Evolutionary conservation across 257 asterid species (phyloP).

Genomic region (Solanum piurae): DNA sequence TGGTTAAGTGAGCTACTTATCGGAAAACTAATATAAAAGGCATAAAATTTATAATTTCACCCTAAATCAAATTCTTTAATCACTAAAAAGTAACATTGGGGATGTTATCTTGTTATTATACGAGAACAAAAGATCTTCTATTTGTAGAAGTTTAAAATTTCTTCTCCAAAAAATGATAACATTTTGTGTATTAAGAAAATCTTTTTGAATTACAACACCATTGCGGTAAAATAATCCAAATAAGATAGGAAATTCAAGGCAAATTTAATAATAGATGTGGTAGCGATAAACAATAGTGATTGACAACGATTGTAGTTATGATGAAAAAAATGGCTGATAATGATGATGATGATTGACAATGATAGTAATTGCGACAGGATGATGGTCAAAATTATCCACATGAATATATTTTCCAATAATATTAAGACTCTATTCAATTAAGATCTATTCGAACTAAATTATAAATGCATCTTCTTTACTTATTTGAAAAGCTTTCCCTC

Average conservation of each 20-base stretch:
- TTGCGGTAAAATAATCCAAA: not conserved
- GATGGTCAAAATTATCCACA: not conserved
- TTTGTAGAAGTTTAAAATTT: too few relatives aligned
- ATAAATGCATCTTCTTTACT: not conserved
- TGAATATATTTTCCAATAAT: too few relatives aligned
- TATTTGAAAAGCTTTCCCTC: not conserved
- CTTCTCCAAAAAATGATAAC: not conserved
- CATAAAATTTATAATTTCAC: too few relatives aligned
- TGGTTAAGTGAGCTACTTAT: not conserved
- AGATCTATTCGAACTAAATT: not conserved
- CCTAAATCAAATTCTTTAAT: too few relatives aligned
- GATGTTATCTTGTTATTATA: too few relatives aligned
- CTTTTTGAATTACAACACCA: not conserved
- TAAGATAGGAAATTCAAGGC: not conserved
- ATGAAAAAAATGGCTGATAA: too few relatives aligned
- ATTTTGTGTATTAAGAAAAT: not conserved
- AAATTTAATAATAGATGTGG: too few relatives aligned
- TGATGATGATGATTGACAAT: too few relatives aligned
- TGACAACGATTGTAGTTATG: too few relatives aligned
- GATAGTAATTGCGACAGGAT: not conserved
- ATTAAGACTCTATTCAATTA: not conserved
- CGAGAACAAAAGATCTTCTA: not conserved
- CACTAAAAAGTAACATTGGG: not conserved
- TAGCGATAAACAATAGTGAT: too few relatives aligned
- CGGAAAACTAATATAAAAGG: too few relatives aligned